A percentile compares a stretch with the other conserved stretches of the same genome.
These are phyloP conservation scores for Asterochloris erici DNA, from an alignment of 139 green algal species.

Conservation along the genomic window DNA sequence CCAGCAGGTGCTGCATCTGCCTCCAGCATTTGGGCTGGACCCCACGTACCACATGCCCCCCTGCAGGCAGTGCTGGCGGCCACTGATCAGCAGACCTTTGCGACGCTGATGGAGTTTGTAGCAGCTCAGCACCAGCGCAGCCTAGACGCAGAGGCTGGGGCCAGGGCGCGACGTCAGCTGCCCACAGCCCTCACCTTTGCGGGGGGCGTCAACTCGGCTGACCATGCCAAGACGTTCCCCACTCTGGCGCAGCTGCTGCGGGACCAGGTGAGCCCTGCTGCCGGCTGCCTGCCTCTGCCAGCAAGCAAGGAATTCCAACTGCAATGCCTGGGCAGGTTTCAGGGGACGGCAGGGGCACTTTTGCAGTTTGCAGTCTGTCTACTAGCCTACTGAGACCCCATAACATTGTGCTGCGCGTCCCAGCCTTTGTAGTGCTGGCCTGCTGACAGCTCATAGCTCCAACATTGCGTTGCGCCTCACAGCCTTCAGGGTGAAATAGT, in stretches of 20 bases:
- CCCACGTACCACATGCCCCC: background rate
- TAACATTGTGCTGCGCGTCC: too few species aligned
- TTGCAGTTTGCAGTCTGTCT: background rate
- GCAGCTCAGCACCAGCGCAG: background rate
- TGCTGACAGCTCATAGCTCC: too few species aligned
- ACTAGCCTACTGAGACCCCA: background rate
- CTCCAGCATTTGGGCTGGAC: background rate
- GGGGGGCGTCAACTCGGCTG: constrained; percentile 46
- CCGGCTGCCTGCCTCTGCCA: too few species aligned
- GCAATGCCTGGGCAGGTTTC: too few species aligned
- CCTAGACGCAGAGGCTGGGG: background rate
- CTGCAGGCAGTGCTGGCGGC: constrained; percentile 16
- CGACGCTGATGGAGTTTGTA: background rate
- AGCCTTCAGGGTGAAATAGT: too few species aligned
- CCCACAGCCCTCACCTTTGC: constrained; percentile 46
- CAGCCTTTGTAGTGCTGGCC: too few species aligned
- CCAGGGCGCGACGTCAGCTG: constrained; percentile 6
- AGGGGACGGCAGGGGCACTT: background rate
- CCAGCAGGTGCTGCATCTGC: background rate
- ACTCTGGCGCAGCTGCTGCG: constrained; percentile 25
- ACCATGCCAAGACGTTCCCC: constrained; percentile 52
- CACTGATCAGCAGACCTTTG: constrained; percentile 17
- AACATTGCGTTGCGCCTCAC: too few species aligned
- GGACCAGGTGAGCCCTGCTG: constrained; percentile 6
- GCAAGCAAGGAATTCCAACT: background rate